phyloP scores from a whole-genome alignment of 345 rosid species.

The Geranium brycei region DNA sequence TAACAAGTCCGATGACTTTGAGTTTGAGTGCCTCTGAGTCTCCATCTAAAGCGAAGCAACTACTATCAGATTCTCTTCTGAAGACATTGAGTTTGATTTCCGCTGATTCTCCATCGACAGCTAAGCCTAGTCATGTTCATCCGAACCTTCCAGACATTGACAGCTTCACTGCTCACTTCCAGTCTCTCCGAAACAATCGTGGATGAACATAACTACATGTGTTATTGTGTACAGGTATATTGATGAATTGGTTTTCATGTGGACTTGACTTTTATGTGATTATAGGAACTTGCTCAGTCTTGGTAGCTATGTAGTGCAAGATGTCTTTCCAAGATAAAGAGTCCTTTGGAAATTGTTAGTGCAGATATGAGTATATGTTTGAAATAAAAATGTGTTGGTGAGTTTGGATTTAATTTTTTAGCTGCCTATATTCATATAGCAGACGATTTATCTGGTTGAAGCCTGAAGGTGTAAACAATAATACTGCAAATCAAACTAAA shows the following conservation, averaged over 20 bases:
- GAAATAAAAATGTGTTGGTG: too few species aligned
- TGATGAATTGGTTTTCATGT: background rate
- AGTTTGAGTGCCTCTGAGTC: background rate
- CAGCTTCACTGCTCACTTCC: constrained; percentile 38
- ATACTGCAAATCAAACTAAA: too few species aligned
- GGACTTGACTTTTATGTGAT: too few species aligned
- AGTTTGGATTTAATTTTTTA: too few species aligned
- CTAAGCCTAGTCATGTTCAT: constrained; percentile 30
- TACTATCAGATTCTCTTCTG: background rate
- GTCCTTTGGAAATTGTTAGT: too few species aligned
- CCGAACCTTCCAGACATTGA: constrained; percentile 92
- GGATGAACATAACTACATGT: constrained; percentile 8
- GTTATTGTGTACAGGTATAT: background rate
- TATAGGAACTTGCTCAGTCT: too few species aligned
- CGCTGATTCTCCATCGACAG: constrained; percentile 3
- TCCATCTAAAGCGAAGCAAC: background rate
- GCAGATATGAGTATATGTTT: too few species aligned
- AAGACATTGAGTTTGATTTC: background rate
- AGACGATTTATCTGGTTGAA: too few species aligned
- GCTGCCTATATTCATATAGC: too few species aligned
- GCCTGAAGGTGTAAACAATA: too few species aligned
- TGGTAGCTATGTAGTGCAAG: too few species aligned
- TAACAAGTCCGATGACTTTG: constrained; percentile 1
- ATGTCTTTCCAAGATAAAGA: too few species aligned
- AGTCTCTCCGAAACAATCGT: constrained; percentile 33